Conservation (phyloP, 345 rosid genomes). For the Aquilaria sinensis region DNA sequence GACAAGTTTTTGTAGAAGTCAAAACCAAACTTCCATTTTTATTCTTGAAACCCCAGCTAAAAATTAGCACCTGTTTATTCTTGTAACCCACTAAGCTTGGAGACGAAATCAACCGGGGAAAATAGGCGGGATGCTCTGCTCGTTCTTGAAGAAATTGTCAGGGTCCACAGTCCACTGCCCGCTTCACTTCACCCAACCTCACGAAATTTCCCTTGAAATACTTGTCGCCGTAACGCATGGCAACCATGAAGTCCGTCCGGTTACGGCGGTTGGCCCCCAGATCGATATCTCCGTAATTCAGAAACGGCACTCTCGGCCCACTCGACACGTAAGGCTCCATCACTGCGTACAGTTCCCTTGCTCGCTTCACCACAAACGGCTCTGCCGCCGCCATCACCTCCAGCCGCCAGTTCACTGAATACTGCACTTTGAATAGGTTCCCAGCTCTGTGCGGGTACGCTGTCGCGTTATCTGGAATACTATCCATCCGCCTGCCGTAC, state of each 20-base stretch:
- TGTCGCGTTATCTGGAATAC: slow-evolving; percentile 24
- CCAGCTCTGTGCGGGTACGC: slow-evolving; percentile 52
- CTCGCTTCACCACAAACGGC: slow-evolving; percentile 12
- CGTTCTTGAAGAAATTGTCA: slow-evolving; percentile 29
- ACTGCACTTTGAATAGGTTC: slow-evolving; percentile 34
- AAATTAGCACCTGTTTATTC: no score
- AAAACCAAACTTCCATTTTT: no score
- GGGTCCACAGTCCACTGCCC: slow-evolving; percentile 36
- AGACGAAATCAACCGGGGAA: background rate
- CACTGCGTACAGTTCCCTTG: slow-evolving; percentile 24
- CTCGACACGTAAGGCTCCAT: slow-evolving; percentile 41
- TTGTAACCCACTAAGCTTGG: no score
- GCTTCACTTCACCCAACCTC: slow-evolving; percentile 32
- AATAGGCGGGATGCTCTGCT: slow-evolving; percentile 31
- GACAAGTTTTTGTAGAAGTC: no score
- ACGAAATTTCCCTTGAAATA: slow-evolving; percentile 36
- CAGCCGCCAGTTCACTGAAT: slow-evolving; percentile 26
- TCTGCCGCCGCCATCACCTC: slow-evolving; percentile 1
- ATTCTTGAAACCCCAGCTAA: no score
- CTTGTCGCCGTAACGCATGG: slow-evolving; percentile 29
- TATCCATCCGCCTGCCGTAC: slow-evolving; percentile 47
- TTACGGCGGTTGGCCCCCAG: slow-evolving; percentile 12
- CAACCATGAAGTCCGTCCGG: slow-evolving; percentile 18
- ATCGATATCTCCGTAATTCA: slow-evolving; percentile 29
- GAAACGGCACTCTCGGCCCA: slow-evolving; percentile 31